Percentiles rank a stretch among this genome's conserved stretches.
Evolutionary conservation across 2,329 filamentous ascomycete species (phyloP).

Genomic region (Penicillium thymicola): DNA sequence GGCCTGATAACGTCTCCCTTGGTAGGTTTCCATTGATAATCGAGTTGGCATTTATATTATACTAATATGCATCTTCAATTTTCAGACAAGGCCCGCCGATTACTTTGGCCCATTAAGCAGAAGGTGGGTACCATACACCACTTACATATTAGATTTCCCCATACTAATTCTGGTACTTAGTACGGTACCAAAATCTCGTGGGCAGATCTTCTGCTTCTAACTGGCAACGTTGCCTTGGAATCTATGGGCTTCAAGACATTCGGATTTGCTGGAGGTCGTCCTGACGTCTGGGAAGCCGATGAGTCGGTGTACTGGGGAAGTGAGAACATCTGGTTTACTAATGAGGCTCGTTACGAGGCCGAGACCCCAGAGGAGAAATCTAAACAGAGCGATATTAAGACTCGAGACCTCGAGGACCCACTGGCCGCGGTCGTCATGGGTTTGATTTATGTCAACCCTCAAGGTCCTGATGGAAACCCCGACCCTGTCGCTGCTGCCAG

Average conservation of each 20-base stretch:
- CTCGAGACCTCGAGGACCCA: constrained; percentile 64
- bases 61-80: not conserved
- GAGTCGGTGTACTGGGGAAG: constrained; percentile 75
- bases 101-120: constrained; percentile 78
- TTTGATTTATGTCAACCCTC: constrained; percentile 78
- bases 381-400: constrained; percentile 50
- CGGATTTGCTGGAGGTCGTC: constrained; percentile 69
- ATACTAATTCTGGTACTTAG: constrained; percentile 16
- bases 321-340: constrained; percentile 65
- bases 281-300: constrained; percentile 72
- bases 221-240: constrained; percentile 74
- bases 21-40: not conserved
- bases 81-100: constrained; percentile 70
- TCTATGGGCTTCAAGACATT: constrained; percentile 72
- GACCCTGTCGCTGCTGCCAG: constrained; percentile 66
- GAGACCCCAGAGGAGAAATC: constrained; percentile 44
- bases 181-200: constrained; percentile 80
- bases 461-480: constrained; percentile 69
- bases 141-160: too few relatives aligned
- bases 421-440: constrained; percentile 70
- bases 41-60: not conserved
- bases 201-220: constrained; percentile 69
- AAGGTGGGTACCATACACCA: constrained; percentile 42
- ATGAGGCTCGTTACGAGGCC: constrained; percentile 64
- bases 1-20: constrained; percentile 74